phyloP scores from a whole-genome alignment of 495 filamentous ascomycete genomes.

The Aspergillus asperescens region DNA sequence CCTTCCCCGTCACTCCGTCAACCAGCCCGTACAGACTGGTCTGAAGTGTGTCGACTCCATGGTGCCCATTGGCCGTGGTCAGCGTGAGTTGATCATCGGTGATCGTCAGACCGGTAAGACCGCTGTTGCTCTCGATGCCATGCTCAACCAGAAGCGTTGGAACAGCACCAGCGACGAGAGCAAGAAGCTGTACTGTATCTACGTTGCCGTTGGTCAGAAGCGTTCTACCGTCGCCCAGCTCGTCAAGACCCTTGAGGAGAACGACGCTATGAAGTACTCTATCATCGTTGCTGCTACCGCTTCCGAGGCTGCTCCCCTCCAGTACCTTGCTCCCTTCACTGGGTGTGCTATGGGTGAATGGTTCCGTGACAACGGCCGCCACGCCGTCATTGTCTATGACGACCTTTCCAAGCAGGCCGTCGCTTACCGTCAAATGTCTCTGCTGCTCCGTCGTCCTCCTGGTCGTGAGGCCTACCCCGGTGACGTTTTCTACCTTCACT shows the following conservation, averaged over 20 bases:
- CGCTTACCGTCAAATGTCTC: conserved; percentile 99
- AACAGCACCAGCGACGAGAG: conserved; percentile 78
- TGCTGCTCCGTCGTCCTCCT: conserved; percentile 96
- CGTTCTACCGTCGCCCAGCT: conserved; percentile 98
- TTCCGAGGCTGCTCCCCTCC: conserved; percentile 89
- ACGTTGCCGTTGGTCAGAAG: conserved; percentile 99
- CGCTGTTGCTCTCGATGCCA: conserved; percentile 95
- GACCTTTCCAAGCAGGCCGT: conserved; percentile 99
- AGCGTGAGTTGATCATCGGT: conserved; percentile 99
- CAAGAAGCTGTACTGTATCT: conserved; percentile 99
- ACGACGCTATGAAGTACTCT: conserved; percentile 98
- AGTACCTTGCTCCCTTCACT: conserved; percentile 96
- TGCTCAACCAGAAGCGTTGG: conserved; percentile 99
- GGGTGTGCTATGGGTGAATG: conserved; percentile 74
- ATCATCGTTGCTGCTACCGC: conserved; percentile 94
- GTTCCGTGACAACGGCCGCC: conserved; percentile 89
- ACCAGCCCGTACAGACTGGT: conserved; percentile 97
- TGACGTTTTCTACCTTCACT: conserved; percentile 99
- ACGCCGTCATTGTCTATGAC: conserved; percentile 90
- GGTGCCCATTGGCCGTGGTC: conserved; percentile 99
- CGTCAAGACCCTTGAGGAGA: conserved; percentile 99
- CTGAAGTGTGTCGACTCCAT: conserved; percentile 99
- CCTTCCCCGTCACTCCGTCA: conserved; percentile 92
- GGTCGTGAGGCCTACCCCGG: conserved; percentile 99
- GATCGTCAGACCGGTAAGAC: conserved; percentile 99